Percentiles rank a stretch among this genome's conserved stretches.
These are phyloP conservation scores for Diospyros kaki DNA, from an alignment of 148 eudicot species.

Conservation along the genomic window DNA sequence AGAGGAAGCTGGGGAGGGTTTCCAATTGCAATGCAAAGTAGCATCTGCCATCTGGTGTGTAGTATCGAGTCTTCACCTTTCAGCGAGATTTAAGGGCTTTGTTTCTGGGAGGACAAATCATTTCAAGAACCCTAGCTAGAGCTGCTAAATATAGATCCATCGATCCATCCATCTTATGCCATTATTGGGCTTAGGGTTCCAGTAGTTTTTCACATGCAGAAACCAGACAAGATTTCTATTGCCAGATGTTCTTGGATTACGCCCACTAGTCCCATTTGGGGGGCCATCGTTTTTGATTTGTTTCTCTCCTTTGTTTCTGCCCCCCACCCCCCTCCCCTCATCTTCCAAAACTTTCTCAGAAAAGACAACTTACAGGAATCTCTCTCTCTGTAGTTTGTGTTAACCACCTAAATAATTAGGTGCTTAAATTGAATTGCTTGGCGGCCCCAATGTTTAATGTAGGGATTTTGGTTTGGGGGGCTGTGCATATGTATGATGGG, in stretches of 20 bases:
- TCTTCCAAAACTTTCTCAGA: too few species aligned
- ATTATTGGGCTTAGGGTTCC: not conserved
- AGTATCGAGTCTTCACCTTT: not conserved
- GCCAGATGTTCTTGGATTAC: not conserved
- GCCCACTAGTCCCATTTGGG: too few species aligned
- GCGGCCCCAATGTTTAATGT: too few species aligned
- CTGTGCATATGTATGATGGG: too few species aligned
- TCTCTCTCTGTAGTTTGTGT: too few species aligned
- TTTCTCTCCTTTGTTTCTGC: too few species aligned
- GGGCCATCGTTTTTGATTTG: too few species aligned
- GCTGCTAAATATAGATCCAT: not conserved
- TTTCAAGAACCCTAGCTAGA: not conserved
- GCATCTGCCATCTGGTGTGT: not conserved
- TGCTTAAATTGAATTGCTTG: too few species aligned
- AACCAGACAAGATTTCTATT: not conserved
- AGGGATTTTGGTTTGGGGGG: too few species aligned
- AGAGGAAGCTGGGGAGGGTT: not conserved
- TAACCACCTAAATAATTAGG: too few species aligned
- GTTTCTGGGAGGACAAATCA: not conserved
- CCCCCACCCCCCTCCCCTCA: too few species aligned
- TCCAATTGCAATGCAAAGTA: slow-evolving; percentile 2
- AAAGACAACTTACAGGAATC: too few species aligned
- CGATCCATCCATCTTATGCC: not conserved
- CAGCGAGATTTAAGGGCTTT: slow-evolving; percentile 5
- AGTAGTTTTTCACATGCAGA: not conserved